phyloP scores from a whole-genome alignment of 1,139 yeast species.

The Pichia sp. region DNA sequence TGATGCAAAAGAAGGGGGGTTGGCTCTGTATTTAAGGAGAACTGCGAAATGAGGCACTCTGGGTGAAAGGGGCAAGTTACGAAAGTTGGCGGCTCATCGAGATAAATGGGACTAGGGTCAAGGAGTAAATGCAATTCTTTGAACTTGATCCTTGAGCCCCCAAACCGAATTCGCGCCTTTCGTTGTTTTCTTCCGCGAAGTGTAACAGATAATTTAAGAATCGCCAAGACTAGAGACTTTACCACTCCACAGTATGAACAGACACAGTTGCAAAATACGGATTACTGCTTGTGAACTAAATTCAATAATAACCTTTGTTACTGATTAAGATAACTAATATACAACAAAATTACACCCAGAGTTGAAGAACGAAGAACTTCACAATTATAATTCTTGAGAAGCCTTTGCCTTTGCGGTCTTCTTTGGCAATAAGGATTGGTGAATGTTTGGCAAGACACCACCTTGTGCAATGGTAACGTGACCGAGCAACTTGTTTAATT shows the following conservation, averaged over 20 bases:
- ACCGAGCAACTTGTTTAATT: constrained; percentile 92
- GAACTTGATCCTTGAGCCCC: too few species aligned
- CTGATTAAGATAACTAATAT: constrained; percentile 5
- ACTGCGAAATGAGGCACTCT: background rate
- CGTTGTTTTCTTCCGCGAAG: too few species aligned
- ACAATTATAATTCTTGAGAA: constrained; percentile 76
- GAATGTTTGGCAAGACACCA: constrained; percentile 99
- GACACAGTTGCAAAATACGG: too few species aligned
- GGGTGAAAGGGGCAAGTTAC: background rate
- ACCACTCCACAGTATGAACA: too few species aligned
- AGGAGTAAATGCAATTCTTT: too few species aligned
- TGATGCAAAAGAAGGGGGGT: background rate
- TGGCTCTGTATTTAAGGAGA: background rate
- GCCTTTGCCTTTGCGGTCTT: constrained; percentile 78
- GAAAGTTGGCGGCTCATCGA: background rate
- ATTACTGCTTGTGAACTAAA: too few species aligned
- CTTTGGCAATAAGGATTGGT: constrained; percentile 92
- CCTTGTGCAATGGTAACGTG: constrained; percentile 99
- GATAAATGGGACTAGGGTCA: background rate
- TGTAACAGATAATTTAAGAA: too few species aligned
- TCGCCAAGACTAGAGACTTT: too few species aligned
- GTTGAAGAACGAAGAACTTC: background rate
- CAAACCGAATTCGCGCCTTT: too few species aligned
- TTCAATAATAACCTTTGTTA: too few species aligned
- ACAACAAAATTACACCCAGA: constrained; percentile 9